A percentile compares a stretch with the other conserved stretches of the same genome.
phyloP scores from a whole-genome alignment of 306 rosid species.

The Cucumis hystrix region DNA sequence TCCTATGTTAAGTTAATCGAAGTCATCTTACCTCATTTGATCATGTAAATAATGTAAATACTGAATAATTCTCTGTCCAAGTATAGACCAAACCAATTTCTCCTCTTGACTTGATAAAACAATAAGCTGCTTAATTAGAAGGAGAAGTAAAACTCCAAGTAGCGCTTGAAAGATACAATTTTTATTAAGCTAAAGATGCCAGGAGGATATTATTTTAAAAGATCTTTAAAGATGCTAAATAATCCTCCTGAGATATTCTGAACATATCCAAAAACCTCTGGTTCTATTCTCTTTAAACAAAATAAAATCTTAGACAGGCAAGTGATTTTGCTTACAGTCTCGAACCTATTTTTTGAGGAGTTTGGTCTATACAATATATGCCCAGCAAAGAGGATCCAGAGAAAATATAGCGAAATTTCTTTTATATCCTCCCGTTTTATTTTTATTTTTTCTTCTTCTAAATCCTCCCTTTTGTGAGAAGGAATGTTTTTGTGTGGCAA shows the following conservation, averaged over 20 bases:
- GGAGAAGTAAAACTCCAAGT: background rate
- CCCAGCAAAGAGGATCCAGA: too few relatives aligned
- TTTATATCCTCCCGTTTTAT: too few relatives aligned
- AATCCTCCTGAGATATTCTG: background rate
- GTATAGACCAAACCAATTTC: background rate
- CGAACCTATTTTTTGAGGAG: background rate
- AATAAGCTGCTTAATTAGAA: background rate
- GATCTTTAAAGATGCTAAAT: background rate
- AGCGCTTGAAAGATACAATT: background rate
- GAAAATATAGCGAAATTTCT: too few relatives aligned
- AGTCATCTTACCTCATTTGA: background rate
- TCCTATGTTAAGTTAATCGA: background rate
- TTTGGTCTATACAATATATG: background rate
- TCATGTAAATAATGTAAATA: background rate
- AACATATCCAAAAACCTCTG: background rate
- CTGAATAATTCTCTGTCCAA: background rate
- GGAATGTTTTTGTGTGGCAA: too few relatives aligned
- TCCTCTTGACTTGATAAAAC: background rate
- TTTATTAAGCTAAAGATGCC: background rate
- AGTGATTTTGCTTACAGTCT: background rate
- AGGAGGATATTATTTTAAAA: background rate
- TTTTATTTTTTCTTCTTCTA: too few relatives aligned
- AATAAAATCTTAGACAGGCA: background rate
- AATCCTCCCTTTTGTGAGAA: too few relatives aligned
- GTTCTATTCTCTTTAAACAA: background rate